These are phyloP conservation scores for Oemleria cerasiformis DNA, from an alignment of 306 rosid species.

Conservation along the genomic window DNA sequence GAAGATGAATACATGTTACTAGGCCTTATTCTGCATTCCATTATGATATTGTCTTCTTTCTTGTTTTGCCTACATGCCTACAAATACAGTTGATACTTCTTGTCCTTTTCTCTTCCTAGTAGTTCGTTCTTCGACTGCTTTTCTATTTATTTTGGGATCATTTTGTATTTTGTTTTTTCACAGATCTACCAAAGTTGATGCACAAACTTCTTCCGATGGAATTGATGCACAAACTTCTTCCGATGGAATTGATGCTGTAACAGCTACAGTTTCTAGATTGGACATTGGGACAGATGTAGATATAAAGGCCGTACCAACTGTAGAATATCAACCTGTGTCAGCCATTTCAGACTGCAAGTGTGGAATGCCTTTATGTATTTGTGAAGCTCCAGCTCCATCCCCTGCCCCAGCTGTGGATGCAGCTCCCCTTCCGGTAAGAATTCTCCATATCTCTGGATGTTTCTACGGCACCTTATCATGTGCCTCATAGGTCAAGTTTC, in stretches of 20 bases:
- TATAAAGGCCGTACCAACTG: slow-evolving; percentile 37
- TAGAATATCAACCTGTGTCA: slow-evolving; percentile 33
- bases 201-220: slow-evolving; percentile 26
- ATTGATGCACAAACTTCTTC: slow-evolving; percentile 28
- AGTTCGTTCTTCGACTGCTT: not conserved
- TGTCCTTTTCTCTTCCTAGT: not conserved
- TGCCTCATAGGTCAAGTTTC: slow-evolving; percentile 24
- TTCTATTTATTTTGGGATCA: not conserved
- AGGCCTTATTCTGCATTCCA: slow-evolving; percentile 1
- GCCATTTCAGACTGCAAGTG: slow-evolving; percentile 70
- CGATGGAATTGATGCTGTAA: slow-evolving; percentile 41
- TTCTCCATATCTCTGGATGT: slow-evolving; percentile 21
- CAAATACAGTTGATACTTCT: too few relatives aligned
- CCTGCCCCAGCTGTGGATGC: slow-evolving; percentile 47
- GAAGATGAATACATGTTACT: too few relatives aligned
- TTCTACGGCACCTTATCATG: slow-evolving; percentile 1
- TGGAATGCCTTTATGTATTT: slow-evolving; percentile 99
- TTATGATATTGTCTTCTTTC: not conserved
- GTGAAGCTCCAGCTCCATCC: slow-evolving; percentile 72
- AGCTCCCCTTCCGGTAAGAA: slow-evolving; percentile 50
- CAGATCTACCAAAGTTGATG: slow-evolving; percentile 53
- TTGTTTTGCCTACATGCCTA: slow-evolving; percentile 2
- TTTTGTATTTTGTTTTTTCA: slow-evolving; percentile 20
- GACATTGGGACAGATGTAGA: slow-evolving; percentile 45
- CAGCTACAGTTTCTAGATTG: slow-evolving; percentile 61